phyloP scores from a whole-genome alignment of 78 protist genomes.

The Andalucia godoyi region DNA sequence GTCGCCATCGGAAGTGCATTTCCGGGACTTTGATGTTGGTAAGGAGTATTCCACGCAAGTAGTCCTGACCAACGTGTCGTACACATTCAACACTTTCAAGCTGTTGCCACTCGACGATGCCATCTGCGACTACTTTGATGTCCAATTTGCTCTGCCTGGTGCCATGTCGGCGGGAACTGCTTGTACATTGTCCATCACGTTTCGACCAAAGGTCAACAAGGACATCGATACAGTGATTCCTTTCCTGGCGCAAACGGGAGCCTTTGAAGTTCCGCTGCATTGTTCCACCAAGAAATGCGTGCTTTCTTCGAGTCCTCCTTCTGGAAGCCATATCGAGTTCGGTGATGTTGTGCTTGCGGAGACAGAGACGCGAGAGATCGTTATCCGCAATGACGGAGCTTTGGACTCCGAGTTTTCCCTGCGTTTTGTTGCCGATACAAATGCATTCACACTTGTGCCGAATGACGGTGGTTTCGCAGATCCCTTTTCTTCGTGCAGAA shows the following conservation, averaged over 20 bases:
- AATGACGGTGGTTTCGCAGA: not conserved
- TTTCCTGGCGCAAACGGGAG: conserved; percentile 13
- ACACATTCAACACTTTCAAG: conserved; percentile 26
- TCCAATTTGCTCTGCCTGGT: conserved; percentile 7
- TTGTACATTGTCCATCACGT: not conserved
- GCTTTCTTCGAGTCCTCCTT: not conserved
- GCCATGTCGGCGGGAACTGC: conserved; percentile 19
- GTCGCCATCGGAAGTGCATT: not conserved
- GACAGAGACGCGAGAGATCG: not conserved
- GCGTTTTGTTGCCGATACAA: not conserved
- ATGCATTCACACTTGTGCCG: not conserved
- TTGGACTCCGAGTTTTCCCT: not conserved
- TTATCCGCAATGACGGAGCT: conserved; percentile 17
- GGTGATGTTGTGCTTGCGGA: conserved; percentile 24
- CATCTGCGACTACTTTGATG: not conserved
- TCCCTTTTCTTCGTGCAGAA: not conserved
- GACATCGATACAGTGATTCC: conserved; percentile 7
- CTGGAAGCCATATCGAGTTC: not conserved
- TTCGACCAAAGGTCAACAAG: conserved; percentile 18
- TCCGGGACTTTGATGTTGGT: conserved; percentile 37
- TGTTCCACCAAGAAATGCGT: not conserved
- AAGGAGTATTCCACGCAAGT: not conserved
- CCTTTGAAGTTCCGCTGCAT: not conserved
- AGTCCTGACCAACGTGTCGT: conserved; percentile 27
- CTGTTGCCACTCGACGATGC: not conserved